phyloP scores from a whole-genome alignment of 2,329 filamentous ascomycete genomes.

The Fusarium udum region DNA sequence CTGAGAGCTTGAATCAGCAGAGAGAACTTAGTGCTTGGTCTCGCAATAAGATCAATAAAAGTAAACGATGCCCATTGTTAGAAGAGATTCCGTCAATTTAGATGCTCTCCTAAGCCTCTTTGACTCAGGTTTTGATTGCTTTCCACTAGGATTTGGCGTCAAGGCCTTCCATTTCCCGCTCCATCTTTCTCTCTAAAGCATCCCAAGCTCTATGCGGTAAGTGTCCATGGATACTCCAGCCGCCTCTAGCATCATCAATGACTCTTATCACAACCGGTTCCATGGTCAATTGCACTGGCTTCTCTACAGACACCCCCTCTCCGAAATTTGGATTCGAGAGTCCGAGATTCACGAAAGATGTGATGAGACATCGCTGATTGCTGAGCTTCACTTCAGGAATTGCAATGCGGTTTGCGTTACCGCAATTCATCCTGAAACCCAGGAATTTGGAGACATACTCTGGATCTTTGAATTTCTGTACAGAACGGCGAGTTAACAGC shows the following conservation, averaged over 20 bases:
- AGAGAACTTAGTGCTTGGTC: no score
- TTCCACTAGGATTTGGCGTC: fast-evolving
- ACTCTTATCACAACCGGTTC: not conserved
- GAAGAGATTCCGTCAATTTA: fast-evolving
- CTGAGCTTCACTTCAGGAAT: not conserved
- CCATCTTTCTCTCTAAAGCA: not conserved
- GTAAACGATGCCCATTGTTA: fast-evolving
- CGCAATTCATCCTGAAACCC: not conserved
- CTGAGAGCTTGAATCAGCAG: no score
- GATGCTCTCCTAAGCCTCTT: fast-evolving
- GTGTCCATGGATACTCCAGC: not conserved
- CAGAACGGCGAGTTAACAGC: not conserved
- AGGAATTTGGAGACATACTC: fast-evolving
- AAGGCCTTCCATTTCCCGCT: not conserved
- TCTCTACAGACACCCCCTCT: not conserved
- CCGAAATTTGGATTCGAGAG: not conserved
- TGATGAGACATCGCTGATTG: not conserved
- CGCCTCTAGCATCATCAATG: not conserved
- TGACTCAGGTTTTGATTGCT: fast-evolving
- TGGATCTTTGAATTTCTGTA: not conserved
- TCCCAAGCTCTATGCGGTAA: not conserved
- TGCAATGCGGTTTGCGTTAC: not conserved
- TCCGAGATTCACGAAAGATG: not conserved
- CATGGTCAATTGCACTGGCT: not conserved
- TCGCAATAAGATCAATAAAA: not conserved